Evolutionary conservation across 2,329 filamentous ascomycete genomes (phyloP).

Genomic region (Lasiodiplodia gonubiensis): DNA sequence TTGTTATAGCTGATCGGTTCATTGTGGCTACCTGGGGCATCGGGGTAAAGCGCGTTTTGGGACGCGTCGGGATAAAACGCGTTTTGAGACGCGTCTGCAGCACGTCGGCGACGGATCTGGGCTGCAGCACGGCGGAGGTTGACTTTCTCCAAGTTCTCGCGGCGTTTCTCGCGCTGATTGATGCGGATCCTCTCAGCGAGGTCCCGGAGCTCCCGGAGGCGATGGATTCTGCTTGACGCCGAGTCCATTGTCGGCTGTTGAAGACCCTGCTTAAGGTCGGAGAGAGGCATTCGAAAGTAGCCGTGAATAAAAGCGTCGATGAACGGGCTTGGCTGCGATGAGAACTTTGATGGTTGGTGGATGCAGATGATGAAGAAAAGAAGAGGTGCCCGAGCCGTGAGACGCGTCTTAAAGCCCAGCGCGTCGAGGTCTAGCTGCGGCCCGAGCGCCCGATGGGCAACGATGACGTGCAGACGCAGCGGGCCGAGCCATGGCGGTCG

Average conservation of each 20-base stretch:
- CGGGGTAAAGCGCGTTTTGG: no score
- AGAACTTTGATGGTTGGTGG: background rate
- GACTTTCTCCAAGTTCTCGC: background rate
- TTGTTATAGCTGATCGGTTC: no score
- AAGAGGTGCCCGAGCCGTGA: background rate
- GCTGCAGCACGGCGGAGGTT: background rate
- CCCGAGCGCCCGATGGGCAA: background rate
- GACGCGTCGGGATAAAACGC: no score
- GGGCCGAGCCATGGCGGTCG: background rate
- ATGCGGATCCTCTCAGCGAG: background rate
- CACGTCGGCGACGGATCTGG: background rate
- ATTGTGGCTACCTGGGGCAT: no score
- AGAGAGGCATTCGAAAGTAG: slow-evolving; percentile 29
- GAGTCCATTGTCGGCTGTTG: background rate
- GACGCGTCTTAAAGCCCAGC: slow-evolving; percentile 2
- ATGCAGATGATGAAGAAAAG: slow-evolving; percentile 7
- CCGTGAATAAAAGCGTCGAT: background rate
- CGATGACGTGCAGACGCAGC: background rate
- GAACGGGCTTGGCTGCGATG: background rate
- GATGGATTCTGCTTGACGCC: background rate
- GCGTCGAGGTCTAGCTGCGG: slow-evolving; percentile 12
- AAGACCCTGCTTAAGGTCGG: slow-evolving; percentile 19
- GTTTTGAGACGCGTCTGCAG: no score
- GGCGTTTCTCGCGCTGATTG: background rate
- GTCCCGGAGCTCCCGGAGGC: background rate